Evolutionary conservation across 73 alveolate species (phyloP).

Genomic region (Paramecium sonneborni): DNA sequence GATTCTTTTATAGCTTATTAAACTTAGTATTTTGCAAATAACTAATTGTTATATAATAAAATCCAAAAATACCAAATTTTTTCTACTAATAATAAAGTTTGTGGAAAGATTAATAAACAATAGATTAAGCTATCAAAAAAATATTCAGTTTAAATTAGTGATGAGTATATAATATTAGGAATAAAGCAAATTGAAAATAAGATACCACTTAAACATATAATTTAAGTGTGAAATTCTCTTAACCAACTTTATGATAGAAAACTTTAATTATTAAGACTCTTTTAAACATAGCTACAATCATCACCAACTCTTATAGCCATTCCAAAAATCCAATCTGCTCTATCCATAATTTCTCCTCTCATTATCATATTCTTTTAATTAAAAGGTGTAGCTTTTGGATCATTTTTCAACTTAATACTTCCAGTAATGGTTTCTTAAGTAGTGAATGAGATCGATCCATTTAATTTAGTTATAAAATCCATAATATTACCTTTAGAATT

Average conservation of each 20-base stretch:
- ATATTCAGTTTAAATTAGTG: not conserved
- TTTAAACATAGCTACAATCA: not conserved
- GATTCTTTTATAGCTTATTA: not conserved
- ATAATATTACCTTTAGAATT: not conserved
- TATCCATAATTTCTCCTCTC: constrained; percentile 20
- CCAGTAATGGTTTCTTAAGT: not conserved
- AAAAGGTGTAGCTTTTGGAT: constrained; percentile 6
- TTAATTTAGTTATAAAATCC: constrained; percentile 27
- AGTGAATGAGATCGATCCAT: not conserved
- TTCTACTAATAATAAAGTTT: not conserved
- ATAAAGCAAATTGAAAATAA: not conserved
- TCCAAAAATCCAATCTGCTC: constrained; percentile 44
- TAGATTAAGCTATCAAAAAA: not conserved
- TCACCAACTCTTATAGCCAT: constrained; percentile 33
- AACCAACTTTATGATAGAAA: not conserved
- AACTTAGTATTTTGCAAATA: not conserved
- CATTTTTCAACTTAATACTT: constrained; percentile 27
- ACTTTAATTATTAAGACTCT: not conserved
- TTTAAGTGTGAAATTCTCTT: not conserved
- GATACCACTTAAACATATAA: not conserved
- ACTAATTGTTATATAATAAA: not conserved
- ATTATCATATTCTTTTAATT: not conserved
- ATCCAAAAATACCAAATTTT: not conserved
- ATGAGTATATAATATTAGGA: not conserved
- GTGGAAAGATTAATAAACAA: not conserved